Conservation (phyloP, 106 monocot genomes). For the Platanthera guangdongensis region DNA sequence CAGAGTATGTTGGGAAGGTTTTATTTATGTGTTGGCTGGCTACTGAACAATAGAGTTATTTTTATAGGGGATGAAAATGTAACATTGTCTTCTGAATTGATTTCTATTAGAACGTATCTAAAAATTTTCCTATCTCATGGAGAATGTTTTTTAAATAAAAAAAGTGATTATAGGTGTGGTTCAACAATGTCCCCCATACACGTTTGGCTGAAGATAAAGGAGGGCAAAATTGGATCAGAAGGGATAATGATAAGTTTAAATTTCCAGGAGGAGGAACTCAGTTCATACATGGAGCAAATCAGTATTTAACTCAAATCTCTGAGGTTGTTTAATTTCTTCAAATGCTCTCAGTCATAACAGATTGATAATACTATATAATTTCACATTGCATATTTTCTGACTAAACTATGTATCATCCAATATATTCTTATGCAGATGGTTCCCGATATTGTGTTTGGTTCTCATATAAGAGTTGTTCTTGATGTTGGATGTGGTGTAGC, state of each 20-base stretch:
- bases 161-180: constrained; percentile 61
- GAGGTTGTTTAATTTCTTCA: constrained; percentile 30
- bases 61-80: background rate
- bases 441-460: constrained; percentile 78
- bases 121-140: background rate
- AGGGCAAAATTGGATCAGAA: constrained; percentile 91
- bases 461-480: constrained; percentile 69
- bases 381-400: background rate
- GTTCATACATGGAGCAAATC: constrained; percentile 90
- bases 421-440: constrained; percentile 65
- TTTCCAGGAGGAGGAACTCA: constrained; percentile 98
- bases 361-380: constrained; percentile 2
- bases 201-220: constrained; percentile 92
- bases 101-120: background rate
- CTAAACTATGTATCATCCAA: background rate
- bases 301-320: constrained; percentile 81
- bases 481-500: constrained; percentile 98
- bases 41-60: background rate
- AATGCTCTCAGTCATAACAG: background rate
- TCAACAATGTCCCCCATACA: constrained; percentile 86
- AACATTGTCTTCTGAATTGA: background rate
- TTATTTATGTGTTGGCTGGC: too few species aligned
- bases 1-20: too few species aligned
- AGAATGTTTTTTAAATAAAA: background rate
- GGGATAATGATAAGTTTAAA: constrained; percentile 73